These are phyloP conservation scores for Coriaria nepalensis DNA, from an alignment of 306 rosid genomes.

Conservation along the genomic window DNA sequence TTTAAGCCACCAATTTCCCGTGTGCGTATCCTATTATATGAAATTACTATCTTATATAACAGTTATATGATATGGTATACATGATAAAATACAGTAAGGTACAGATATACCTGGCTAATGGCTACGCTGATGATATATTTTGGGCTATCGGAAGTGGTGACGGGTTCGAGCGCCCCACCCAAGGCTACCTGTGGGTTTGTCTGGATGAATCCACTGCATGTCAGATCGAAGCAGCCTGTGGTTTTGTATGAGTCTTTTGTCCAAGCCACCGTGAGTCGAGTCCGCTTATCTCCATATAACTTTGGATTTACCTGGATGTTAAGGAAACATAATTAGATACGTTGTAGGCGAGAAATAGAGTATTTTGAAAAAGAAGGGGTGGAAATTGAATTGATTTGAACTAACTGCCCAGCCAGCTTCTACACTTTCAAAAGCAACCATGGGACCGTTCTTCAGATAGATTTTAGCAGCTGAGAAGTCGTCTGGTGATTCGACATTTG, in stretches of 20 bases:
- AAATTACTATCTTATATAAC: neutral
- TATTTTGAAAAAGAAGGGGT: neutral
- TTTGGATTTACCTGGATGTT: conserved; percentile 53
- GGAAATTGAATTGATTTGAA: too few species aligned
- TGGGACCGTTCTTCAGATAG: conserved; percentile 30
- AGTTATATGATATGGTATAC: too few species aligned
- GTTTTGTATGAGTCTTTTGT: conserved; percentile 52
- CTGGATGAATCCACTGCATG: conserved; percentile 53
- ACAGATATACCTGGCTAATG: conserved; percentile 25
- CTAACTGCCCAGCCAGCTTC: conserved; percentile 65
- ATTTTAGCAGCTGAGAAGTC: conserved; percentile 58
- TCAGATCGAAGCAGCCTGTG: conserved; percentile 61
- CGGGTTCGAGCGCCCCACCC: conserved; percentile 27
- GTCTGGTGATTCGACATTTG: conserved; percentile 21
- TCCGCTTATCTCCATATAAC: conserved; percentile 33
- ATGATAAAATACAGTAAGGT: neutral
- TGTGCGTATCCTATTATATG: conserved; percentile 23
- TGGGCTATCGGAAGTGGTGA: conserved; percentile 13
- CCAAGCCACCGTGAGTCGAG: conserved; percentile 37
- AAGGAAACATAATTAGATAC: neutral
- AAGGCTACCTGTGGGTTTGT: conserved; percentile 20
- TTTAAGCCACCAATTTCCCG: conserved; percentile 53
- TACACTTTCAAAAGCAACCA: conserved; percentile 33
- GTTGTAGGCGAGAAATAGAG: neutral
- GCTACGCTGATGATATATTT: conserved; percentile 25